phyloP scores from a whole-genome alignment of 805 yeast species.

The Nakazawaea populi region DNA sequence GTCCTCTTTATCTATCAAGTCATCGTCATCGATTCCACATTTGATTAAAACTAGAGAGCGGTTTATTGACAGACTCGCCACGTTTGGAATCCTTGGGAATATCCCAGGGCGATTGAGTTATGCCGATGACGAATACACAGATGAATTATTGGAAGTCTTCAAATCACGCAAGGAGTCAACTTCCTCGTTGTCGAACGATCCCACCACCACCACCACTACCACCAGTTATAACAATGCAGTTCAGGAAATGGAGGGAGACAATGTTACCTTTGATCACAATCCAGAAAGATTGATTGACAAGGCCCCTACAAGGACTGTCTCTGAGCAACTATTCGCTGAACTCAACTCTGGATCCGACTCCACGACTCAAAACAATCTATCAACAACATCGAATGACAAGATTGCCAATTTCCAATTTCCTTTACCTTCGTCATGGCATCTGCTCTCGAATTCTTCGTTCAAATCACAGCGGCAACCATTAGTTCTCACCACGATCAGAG shows the following conservation, averaged over 20 bases:
- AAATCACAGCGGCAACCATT: conserved; percentile 18
- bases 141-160: conserved; percentile 10
- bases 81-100: conserved; percentile 12
- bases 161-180: conserved; percentile 1
- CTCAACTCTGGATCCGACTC: neutral
- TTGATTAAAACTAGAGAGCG: conserved; percentile 5
- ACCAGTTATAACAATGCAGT: neutral
- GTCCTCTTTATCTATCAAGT: neutral
- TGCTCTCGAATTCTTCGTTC: conserved; percentile 12
- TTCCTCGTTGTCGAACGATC: neutral
- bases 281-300: conserved; percentile 6
- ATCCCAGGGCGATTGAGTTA: conserved; percentile 6
- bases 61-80: conserved; percentile 6
- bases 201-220: neutral
- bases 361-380: neutral
- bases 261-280: neutral
- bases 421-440: conserved; percentile 23
- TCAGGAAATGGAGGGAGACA: neutral
- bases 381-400: neutral
- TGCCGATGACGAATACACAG: conserved; percentile 10
- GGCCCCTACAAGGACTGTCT: neutral
- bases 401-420: conserved; percentile 10
- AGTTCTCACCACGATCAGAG: conserved; percentile 18
- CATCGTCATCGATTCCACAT: conserved; percentile 8
- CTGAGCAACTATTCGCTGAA: conserved; percentile 4